Evolutionary conservation across 2,329 filamentous ascomycete genomes (phyloP).

Genomic region (Arthroderma sp.): DNA sequence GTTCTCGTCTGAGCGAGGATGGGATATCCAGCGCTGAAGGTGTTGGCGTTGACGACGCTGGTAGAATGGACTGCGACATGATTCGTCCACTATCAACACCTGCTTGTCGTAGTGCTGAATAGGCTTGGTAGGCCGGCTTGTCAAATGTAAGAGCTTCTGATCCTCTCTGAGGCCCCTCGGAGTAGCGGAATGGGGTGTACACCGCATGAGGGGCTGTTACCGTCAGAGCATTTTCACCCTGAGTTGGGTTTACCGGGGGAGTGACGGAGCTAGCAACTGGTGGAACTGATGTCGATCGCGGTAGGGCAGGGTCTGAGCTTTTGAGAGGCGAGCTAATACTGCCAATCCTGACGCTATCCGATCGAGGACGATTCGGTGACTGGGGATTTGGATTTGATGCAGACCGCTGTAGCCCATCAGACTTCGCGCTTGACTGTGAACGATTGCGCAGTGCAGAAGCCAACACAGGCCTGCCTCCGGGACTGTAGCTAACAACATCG

Average conservation of each 20-base stretch:
- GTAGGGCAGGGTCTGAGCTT: constrained; percentile 1
- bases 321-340: not conserved
- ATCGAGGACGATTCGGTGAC: constrained; percentile 1
- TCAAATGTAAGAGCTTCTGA: constrained; percentile 26
- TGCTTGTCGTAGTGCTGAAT: constrained; percentile 34
- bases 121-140: constrained; percentile 33
- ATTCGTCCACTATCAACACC: constrained; percentile 31
- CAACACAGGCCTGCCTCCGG: constrained; percentile 40
- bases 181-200: constrained; percentile 35
- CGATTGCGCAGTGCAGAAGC: constrained; percentile 14
- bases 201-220: constrained; percentile 25
- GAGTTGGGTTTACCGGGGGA: not conserved
- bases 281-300: constrained; percentile 11
- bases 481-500: constrained; percentile 35
- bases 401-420: constrained; percentile 15
- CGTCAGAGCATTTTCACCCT: not conserved
- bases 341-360: constrained; percentile 1
- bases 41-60: not conserved
- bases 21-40: constrained; percentile 4
- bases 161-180: constrained; percentile 28
- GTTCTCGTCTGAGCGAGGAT: constrained; percentile 18
- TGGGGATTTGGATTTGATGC: constrained; percentile 15
- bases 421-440: constrained; percentile 1
- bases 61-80: constrained; percentile 22
- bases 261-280: constrained; percentile 11